Evolutionary conservation across 306 rosid genomes (phyloP).

Genomic region (Glycine tomentella): DNA sequence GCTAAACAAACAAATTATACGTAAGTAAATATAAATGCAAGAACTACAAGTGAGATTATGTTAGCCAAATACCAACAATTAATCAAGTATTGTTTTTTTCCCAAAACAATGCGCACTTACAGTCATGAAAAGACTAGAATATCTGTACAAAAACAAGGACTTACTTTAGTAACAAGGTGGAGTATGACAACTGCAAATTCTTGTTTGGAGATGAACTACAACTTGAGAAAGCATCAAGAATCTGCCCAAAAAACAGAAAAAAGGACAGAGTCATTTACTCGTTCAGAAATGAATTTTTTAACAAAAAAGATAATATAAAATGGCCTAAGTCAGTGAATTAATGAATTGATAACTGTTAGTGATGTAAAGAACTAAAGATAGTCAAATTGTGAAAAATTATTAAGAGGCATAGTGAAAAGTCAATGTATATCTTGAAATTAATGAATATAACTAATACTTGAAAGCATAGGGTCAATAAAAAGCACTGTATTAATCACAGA

Average conservation of each 20-base stretch:
- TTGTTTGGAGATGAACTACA: constrained; percentile 82
- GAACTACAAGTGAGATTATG: constrained; percentile 9
- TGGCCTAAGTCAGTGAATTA: not conserved
- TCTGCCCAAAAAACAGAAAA: constrained; percentile 53
- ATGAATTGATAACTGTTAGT: constrained; percentile 14
- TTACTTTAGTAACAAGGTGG: constrained; percentile 94
- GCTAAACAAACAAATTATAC: constrained; percentile 25
- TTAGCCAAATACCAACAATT: constrained; percentile 22
- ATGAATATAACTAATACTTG: constrained; percentile 21
- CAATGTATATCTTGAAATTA: not conserved
- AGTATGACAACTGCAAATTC: constrained; percentile 76
- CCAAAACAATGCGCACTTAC: constrained; percentile 6
- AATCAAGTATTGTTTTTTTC: not conserved
- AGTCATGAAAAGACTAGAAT: constrained; percentile 22
- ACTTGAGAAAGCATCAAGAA: constrained; percentile 88
- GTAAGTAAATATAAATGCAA: constrained; percentile 4
- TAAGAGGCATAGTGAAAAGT: constrained; percentile 11
- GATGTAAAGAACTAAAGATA: not conserved
- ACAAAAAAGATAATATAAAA: not conserved
- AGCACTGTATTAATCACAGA: constrained; percentile 26
- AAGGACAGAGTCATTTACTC: not conserved
- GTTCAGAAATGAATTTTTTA: constrained; percentile 10
- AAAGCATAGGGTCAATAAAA: constrained; percentile 18
- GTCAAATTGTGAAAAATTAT: constrained; percentile 5
- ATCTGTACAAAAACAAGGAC: constrained; percentile 33